Base-by-base conservation (phyloP, 2,329 filamentous ascomycete species). In the Proliferodiscus dingleyae region DNA sequence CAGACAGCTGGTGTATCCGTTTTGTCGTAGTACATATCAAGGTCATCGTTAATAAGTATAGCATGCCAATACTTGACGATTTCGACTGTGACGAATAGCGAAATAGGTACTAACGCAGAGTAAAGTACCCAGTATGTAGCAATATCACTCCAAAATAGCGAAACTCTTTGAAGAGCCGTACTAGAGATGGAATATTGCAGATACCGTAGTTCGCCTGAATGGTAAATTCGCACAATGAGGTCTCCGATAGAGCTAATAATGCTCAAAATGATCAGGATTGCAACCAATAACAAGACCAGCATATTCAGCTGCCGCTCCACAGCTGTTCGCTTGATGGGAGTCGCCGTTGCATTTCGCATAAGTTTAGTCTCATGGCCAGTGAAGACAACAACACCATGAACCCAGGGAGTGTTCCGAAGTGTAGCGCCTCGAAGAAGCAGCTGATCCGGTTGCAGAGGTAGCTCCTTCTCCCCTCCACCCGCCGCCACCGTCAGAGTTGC, bases 111-210 rank as follows among this genome's bases (percentile, higher is more conserved):
- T 59, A 98, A 71, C 43, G 95, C 91, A 2, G 91, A 97, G 68
- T 96, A 98, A 28, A 98, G 70, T 24, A 98, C 91, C 91, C 93
- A 98, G 66, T 97, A 97, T 2, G 94, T 98, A 61, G 96, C 87
- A 63, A 98, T 86, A 67, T 98, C 93, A 58, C 85, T 84, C 66
- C 94, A 86, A 65, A 98, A 96, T 52, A 89, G 88, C 56, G 80
- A 77, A 15, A 82, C 84, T n/a, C 83, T 69, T 19, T 66, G 59
- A 23, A 64, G 63, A 3, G 72, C 73, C 9, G 67, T 75, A 57
- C 80, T 78, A 52, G 83, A 79, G 24, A 68, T 62, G 47, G 76
- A 74, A 51, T 94, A 78, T 42, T 78, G 67, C 13, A 98, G 76
- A 64, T 97, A 98, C 11, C 69, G 67, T 24, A 96, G 75, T 33